These are phyloP conservation scores for Trichoderma aggressivum DNA, from an alignment of 2,329 filamentous ascomycete species.

Conservation along the genomic window DNA sequence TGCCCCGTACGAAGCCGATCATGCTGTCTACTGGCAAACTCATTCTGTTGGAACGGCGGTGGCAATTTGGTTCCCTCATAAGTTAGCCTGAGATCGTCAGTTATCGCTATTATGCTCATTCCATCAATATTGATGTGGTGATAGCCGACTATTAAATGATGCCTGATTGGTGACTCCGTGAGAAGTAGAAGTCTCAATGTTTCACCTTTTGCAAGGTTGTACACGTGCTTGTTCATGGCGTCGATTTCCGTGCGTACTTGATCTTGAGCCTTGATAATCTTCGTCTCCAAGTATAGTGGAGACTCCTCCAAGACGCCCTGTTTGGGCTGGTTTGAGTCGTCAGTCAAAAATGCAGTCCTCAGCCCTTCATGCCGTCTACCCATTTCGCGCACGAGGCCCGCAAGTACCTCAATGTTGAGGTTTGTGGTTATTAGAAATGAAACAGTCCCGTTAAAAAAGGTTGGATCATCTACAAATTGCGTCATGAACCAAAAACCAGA, in stretches of 20 bases:
- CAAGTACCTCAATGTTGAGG: background rate
- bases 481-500: constrained; percentile 41
- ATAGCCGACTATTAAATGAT: constrained; percentile 42
- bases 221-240: background rate
- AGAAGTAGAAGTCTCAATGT: constrained; percentile 33
- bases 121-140: constrained; percentile 53
- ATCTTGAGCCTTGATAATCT: background rate
- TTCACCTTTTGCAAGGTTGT: constrained; percentile 25
- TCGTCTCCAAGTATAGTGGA: background rate
- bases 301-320: background rate
- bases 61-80: constrained; percentile 34
- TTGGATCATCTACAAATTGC: constrained; percentile 34
- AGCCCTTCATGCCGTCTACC: background rate
- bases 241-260: background rate
- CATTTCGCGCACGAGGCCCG: background rate
- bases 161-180: constrained; percentile 28
- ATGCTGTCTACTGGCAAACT: constrained; percentile 34
- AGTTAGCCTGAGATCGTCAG: constrained; percentile 41
- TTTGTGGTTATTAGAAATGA: constrained; percentile 16
- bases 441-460: constrained; percentile 39
- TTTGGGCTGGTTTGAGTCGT: background rate
- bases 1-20: constrained; percentile 27
- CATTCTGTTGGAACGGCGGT: constrained; percentile 32
- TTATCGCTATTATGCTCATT: constrained; percentile 40
- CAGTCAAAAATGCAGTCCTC: background rate